A percentile compares a stretch with the other conserved stretches of the same genome.
Conservation (phyloP, 2,329 filamentous ascomycete species). For the Zarea fungicola region DNA sequence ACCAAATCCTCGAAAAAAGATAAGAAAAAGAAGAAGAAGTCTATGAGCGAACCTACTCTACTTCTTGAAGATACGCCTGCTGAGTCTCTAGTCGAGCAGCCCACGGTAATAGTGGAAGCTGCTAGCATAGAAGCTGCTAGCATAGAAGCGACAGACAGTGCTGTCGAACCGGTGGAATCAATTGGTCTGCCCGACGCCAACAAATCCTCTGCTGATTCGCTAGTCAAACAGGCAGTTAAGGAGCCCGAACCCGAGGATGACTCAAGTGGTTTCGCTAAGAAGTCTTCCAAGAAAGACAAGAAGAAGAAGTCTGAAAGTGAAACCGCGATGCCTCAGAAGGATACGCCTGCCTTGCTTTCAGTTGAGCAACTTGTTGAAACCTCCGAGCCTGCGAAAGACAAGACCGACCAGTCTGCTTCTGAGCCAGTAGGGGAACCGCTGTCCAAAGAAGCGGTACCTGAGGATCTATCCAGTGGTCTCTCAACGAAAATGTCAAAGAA, state of each 20-base stretch:
- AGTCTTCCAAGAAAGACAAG: constrained; percentile 18
- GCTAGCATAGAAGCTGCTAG: too few relatives aligned
- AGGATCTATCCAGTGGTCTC: constrained; percentile 27
- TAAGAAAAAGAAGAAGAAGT: constrained; percentile 29
- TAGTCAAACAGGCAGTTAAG: constrained; percentile 18
- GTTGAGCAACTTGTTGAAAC: not conserved
- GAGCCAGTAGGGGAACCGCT: not conserved
- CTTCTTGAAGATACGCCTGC: not conserved
- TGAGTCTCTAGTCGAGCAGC: not conserved
- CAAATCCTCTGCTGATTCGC: not conserved
- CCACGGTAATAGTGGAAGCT: not conserved
- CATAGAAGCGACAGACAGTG: too few relatives aligned
- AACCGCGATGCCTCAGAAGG: not conserved
- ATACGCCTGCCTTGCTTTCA: not conserved
- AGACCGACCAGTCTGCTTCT: not conserved
- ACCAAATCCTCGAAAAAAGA: constrained; percentile 21
- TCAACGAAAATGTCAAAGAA: constrained; percentile 24
- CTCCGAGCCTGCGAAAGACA: not conserved
- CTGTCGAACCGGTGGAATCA: too few relatives aligned
- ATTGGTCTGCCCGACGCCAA: constrained; percentile 9
- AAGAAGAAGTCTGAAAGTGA: constrained; percentile 14
- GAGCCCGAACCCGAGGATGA: not conserved
- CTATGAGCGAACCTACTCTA: constrained; percentile 8
- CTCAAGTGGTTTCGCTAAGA: not conserved
- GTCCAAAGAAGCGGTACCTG: constrained; percentile 8